Evolutionary conservation across 441 rosid genomes (phyloP).

Genomic region (Hypseocharis bilobata): DNA sequence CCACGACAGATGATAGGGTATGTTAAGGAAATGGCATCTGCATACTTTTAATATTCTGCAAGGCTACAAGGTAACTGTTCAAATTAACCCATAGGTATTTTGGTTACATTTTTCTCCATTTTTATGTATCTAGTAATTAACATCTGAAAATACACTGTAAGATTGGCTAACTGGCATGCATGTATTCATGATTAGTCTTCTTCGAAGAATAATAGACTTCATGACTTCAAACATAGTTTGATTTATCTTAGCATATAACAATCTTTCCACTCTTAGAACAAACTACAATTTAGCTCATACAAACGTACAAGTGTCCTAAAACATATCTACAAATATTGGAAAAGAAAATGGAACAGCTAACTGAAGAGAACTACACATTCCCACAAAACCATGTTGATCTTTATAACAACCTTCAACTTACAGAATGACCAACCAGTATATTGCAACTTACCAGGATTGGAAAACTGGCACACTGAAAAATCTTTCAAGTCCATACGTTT

Average conservation of each 20-base stretch:
- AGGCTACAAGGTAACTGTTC: not conserved
- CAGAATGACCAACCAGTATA: not conserved
- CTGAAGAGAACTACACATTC: not conserved
- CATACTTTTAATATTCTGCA: not conserved
- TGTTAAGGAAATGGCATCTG: not conserved
- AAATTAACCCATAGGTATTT: not conserved
- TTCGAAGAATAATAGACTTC: too few species aligned
- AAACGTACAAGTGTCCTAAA: not conserved
- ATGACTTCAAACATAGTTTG: not conserved
- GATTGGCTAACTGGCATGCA: not conserved
- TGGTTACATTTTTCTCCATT: not conserved
- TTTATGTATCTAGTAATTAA: not conserved
- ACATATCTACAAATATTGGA: not conserved
- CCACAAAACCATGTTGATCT: not conserved
- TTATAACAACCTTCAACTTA: not conserved
- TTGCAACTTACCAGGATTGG: slow-evolving; percentile 41
- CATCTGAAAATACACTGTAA: not conserved
- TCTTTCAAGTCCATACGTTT: slow-evolving; percentile 61
- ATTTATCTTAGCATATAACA: not conserved
- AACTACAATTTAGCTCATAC: not conserved
- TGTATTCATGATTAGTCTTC: not conserved
- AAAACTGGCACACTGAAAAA: slow-evolving; percentile 41
- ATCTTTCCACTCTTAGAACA: not conserved
- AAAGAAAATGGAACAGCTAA: not conserved
- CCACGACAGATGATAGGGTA: too few species aligned